Base-by-base conservation (phyloP, 306 rosid genomes). In the Trifolium fragiferum region DNA sequence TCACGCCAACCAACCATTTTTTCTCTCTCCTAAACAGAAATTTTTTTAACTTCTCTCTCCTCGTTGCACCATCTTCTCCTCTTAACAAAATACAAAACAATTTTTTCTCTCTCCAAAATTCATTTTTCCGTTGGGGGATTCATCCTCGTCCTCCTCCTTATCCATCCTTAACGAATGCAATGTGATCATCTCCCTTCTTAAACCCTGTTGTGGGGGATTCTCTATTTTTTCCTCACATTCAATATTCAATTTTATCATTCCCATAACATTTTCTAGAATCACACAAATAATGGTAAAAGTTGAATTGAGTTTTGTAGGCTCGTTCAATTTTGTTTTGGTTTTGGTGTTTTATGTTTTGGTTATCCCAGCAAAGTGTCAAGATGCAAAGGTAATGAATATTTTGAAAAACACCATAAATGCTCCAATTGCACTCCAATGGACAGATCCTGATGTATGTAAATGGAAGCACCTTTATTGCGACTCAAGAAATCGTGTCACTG, bases 381-480 rank as follows among this genome's bases (percentile, higher is more conserved):
- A 94, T 43, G 83, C 50, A 1, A 54, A 53, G 15, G 89, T 90
- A 10, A 84, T 94, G 91, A 5, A 6, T 9, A 73, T 74, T 19
- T 77, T 94, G 19, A 78, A 55, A 58, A 68, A 19, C 30, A 32
- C 43, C 35, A 79, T 94, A 33, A 82, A 76, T 0, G 78, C 69
- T n/a, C 44, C 86, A 6, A 15, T 8, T 20, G 47, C n/a, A 5
- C 85, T 88, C 4, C 68, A 78, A 13, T 91, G 97, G 98, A 18
- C 77, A 7, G 88, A 80, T 21, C 6, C 84, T 3, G 79, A 81
- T 72, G 70, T 55, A 76, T 91, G 98, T 71, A 47, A 76, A 0
- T 94, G 98, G 98, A 3, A 1, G 0, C 37, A 59, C 0, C 55
- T 94, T 10, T 21, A 3, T 0, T 94, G 99, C 58, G 74, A 73